phyloP scores from a whole-genome alignment of 164 flowering plant genomes.

The Paratinospora sagittata region DNA sequence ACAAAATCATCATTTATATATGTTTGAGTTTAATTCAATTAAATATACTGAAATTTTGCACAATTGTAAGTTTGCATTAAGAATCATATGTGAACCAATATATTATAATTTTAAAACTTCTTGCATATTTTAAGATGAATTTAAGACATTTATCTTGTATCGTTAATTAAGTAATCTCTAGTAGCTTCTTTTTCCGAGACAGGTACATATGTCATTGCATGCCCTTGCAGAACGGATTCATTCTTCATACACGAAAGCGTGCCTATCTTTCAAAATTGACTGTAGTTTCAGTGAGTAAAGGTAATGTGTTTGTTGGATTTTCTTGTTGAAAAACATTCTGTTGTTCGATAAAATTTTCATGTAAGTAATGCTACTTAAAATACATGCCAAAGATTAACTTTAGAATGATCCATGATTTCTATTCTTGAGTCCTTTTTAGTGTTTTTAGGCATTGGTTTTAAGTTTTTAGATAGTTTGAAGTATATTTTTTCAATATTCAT shows the following conservation, averaged over 20 bases:
- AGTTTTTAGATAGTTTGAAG: not conserved
- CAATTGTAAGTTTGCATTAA: not conserved
- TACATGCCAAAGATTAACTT: no score
- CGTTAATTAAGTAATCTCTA: not conserved
- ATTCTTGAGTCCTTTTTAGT: not conserved
- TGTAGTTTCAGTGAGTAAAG: constrained; percentile 26
- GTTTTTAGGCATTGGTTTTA: not conserved
- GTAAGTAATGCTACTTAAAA: not conserved
- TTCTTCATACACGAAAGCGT: constrained; percentile 17
- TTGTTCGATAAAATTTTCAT: not conserved
- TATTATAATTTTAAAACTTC: not conserved
- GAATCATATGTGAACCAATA: not conserved
- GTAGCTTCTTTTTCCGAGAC: constrained; percentile 12
- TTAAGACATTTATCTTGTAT: not conserved
- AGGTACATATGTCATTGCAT: constrained; percentile 31
- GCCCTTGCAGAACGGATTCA: constrained; percentile 20
- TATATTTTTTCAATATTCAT: not conserved
- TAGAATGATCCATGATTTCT: no score
- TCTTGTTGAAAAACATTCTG: not conserved
- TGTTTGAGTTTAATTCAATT: no score
- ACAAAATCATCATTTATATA: not conserved
- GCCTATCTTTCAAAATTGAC: constrained; percentile 24
- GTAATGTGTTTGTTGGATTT: constrained; percentile 22
- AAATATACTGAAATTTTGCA: not conserved
- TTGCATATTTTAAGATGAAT: not conserved